Evolutionary conservation across 345 rosid species (phyloP).

Genomic region (Theobroma cacao): DNA sequence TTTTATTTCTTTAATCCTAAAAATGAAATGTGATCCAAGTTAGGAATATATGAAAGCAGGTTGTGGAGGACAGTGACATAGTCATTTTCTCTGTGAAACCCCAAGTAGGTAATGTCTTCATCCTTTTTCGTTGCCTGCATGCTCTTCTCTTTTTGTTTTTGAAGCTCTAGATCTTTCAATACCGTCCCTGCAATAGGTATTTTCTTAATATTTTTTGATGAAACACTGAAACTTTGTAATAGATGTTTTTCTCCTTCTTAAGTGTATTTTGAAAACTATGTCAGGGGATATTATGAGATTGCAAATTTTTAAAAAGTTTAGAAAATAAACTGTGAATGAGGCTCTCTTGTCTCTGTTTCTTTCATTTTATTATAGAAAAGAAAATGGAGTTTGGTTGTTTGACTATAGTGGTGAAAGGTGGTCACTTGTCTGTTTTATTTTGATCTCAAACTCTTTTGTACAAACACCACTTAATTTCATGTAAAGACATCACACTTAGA

Average conservation of each 20-base stretch:
- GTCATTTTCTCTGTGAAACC: conserved; percentile 90
- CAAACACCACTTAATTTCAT: neutral
- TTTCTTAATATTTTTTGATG: neutral
- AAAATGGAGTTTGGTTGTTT: neutral
- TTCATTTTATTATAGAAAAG: neutral
- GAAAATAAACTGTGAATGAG: neutral
- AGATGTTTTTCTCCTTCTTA: neutral
- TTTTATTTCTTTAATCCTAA: neutral
- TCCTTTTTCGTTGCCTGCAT: neutral
- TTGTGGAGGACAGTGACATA: conserved; percentile 73
- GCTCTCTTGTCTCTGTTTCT: neutral
- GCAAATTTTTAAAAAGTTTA: neutral
- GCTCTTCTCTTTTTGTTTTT: neutral
- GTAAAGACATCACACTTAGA: neutral
- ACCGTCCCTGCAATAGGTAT: neutral
- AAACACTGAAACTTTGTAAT: neutral
- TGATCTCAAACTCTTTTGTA: neutral
- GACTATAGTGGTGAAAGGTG: neutral
- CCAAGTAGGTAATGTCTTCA: conserved; percentile 58
- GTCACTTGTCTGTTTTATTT: neutral
- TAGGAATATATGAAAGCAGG: conserved; percentile 42
- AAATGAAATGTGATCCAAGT: neutral
- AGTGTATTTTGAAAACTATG: neutral
- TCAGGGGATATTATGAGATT: neutral
- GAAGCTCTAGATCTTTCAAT: neutral